Evolutionary conservation across 129 eudicot genomes (phyloP).

Genomic region (Centella asiatica): DNA sequence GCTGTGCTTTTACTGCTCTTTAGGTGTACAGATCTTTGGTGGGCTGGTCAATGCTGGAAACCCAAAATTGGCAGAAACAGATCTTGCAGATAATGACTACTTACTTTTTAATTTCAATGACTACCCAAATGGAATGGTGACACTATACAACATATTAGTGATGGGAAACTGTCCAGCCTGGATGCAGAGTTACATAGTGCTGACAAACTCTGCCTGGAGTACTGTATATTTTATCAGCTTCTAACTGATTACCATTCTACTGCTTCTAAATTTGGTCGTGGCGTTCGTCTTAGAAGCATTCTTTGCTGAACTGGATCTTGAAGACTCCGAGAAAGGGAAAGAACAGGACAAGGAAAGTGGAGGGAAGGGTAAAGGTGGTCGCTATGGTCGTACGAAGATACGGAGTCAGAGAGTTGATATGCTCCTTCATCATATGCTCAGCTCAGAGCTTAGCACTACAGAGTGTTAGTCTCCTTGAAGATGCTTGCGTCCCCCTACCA

Average conservation of each 20-base stretch:
- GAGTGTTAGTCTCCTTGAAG: too few species aligned
- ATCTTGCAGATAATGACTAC: slow-evolving; percentile 81
- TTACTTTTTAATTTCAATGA: slow-evolving; percentile 89
- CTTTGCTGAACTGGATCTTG: slow-evolving; percentile 87
- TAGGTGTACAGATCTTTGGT: slow-evolving; percentile 90
- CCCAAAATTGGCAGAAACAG: slow-evolving; percentile 53
- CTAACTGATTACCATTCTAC: slow-evolving; percentile 71
- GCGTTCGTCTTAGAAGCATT: slow-evolving; percentile 99
- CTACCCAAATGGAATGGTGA: slow-evolving; percentile 97
- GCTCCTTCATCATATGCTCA: slow-evolving; percentile 86
- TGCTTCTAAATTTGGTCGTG: slow-evolving; percentile 83
- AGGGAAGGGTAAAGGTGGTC: slow-evolving; percentile 33
- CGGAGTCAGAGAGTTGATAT: slow-evolving; percentile 80
- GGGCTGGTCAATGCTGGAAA: slow-evolving; percentile 93
- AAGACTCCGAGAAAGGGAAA: slow-evolving; percentile 38
- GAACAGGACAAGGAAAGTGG: slow-evolving; percentile 30
- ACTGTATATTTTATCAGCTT: slow-evolving; percentile 76
- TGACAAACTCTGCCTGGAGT: slow-evolving; percentile 70
- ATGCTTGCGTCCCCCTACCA: too few species aligned
- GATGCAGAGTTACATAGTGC: slow-evolving; percentile 79
- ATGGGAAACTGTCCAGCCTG: slow-evolving; percentile 90
- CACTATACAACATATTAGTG: slow-evolving; percentile 83
- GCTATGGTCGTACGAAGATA: slow-evolving; percentile 54
- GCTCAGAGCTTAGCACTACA: slow-evolving; percentile 84
- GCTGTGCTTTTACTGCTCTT: slow-evolving; percentile 81